These are phyloP conservation scores for Phytophthora tentaculata DNA, from an alignment of 352 stramenopile species.

Conservation along the genomic window DNA sequence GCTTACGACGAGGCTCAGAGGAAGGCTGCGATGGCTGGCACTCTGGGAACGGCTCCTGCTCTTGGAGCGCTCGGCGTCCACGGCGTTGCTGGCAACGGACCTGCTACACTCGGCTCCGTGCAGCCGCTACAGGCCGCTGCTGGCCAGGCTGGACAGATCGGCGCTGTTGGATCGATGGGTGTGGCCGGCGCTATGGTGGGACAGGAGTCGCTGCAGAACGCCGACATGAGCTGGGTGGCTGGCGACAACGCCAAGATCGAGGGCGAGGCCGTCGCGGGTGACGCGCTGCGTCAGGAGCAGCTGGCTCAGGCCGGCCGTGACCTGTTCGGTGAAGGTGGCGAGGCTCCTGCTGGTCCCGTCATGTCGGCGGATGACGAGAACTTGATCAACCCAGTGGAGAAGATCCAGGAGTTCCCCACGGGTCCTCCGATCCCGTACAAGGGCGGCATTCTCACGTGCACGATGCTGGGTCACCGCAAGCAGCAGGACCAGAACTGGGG, in stretches of 20 bases:
- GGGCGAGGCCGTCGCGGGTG: slow-evolving; percentile 76
- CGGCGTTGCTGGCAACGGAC: slow-evolving; percentile 55
- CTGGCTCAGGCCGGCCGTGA: slow-evolving; percentile 86
- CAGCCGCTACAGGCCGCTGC: slow-evolving; percentile 65
- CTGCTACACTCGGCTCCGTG: slow-evolving; percentile 74
- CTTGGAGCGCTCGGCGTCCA: slow-evolving; percentile 60
- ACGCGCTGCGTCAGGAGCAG: slow-evolving; percentile 77
- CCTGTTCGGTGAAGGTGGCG: slow-evolving; percentile 84
- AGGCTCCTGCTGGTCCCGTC: slow-evolving; percentile 75
- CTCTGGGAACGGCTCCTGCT: slow-evolving; percentile 60
- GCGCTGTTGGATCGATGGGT: slow-evolving; percentile 75
- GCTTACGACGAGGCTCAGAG: slow-evolving; percentile 65
- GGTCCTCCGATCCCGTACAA: slow-evolving; percentile 91
- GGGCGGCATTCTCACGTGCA: slow-evolving; percentile 89
- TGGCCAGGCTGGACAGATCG: slow-evolving; percentile 78
- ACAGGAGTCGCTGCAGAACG: slow-evolving; percentile 84
- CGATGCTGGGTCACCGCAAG: slow-evolving; percentile 89
- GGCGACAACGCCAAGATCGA: slow-evolving; percentile 84
- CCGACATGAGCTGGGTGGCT: slow-evolving; percentile 87
- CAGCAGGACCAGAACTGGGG: slow-evolving; percentile 91
- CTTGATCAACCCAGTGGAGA: slow-evolving; percentile 83
- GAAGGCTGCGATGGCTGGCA: slow-evolving; percentile 50
- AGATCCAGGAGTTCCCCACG: slow-evolving; percentile 91
- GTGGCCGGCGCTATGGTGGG: slow-evolving; percentile 76
- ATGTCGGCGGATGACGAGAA: slow-evolving; percentile 91